phyloP scores from a whole-genome alignment of 768 basidiomycete genomes.

The Pholiota conissans region DNA sequence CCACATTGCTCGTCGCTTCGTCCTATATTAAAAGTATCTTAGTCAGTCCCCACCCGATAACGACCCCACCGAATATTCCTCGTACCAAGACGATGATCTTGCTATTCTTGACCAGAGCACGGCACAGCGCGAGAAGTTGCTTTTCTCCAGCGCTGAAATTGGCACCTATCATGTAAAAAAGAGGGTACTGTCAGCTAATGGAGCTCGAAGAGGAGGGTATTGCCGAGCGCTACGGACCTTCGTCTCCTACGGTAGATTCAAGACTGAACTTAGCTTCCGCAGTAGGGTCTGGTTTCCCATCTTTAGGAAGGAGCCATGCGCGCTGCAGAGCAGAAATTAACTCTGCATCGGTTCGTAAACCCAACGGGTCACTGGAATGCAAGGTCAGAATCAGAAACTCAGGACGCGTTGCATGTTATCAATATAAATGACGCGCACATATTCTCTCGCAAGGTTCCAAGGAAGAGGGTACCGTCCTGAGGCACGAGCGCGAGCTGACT shows the following conservation, averaged over 20 bases:
- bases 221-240: constrained; percentile 30
- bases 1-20: constrained; percentile 64
- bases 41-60: neutral
- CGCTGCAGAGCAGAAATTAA: constrained; percentile 61
- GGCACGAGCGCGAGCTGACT: constrained; percentile 64
- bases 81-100: constrained; percentile 55
- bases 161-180: constrained; percentile 52
- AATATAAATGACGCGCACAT: constrained; percentile 28
- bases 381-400: neutral
- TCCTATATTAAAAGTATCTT: constrained; percentile 40
- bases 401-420: neutral
- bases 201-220: constrained; percentile 47
- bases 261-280: constrained; percentile 68
- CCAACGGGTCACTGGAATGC: constrained; percentile 51
- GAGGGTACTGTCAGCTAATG: too few species aligned
- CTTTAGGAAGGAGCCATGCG: constrained; percentile 57
- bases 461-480: constrained; percentile 56
- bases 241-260: constrained; percentile 59
- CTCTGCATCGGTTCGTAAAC: constrained; percentile 55
- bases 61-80: neutral
- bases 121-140: constrained; percentile 61
- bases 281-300: constrained; percentile 42
- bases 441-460: constrained; percentile 44
- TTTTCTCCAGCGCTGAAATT: constrained; percentile 70
- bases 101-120: constrained; percentile 62